phyloP scores from a whole-genome alignment of 805 yeast species.

The Pichia exigua region DNA sequence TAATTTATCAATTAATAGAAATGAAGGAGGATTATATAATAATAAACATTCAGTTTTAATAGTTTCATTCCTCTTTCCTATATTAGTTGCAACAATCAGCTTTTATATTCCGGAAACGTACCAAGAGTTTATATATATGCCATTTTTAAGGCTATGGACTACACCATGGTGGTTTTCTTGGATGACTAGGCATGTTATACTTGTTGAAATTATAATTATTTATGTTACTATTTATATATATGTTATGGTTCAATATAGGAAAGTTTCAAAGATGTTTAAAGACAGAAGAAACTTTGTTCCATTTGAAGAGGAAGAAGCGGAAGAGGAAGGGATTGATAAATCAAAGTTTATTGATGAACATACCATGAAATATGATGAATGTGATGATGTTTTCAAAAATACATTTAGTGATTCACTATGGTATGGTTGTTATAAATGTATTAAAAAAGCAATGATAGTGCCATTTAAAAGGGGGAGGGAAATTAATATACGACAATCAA shows the following conservation, averaged over 20 bases:
- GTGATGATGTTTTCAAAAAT: constrained; percentile 2
- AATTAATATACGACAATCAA: no score
- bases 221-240: constrained; percentile 67
- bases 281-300: not conserved
- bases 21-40: constrained; percentile 68
- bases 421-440: constrained; percentile 25
- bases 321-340: not conserved
- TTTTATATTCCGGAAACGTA: constrained; percentile 39
- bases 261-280: constrained; percentile 24
- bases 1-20: not conserved
- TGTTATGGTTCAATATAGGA: constrained; percentile 54
- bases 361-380: not conserved
- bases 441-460: no score
- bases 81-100: constrained; percentile 70
- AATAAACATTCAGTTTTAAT: constrained; percentile 52
- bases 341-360: not conserved
- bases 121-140: constrained; percentile 60
- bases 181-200: constrained; percentile 70
- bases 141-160: constrained; percentile 59
- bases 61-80: constrained; percentile 52
- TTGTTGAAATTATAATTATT: constrained; percentile 52
- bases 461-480: not conserved
- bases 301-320: no score
- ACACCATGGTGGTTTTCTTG: constrained; percentile 79
- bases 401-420: constrained; percentile 23